Evolutionary conservation across 140 eudicot genomes (phyloP), one percentile per base, ranked within the genome.

Genomic region (Ambrosia hybrid): DNA sequence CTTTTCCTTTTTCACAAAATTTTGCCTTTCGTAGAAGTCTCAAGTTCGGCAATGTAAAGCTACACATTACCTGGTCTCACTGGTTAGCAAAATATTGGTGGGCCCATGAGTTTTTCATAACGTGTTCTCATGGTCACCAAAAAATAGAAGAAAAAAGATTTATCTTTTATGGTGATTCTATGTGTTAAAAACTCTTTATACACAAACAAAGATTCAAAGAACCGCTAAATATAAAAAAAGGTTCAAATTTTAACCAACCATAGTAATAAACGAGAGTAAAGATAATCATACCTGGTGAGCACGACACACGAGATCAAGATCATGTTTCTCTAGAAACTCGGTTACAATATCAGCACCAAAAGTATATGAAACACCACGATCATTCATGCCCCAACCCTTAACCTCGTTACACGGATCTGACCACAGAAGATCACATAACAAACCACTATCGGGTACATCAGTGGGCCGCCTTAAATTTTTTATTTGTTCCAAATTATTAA

Each of bases 341-440:
- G 80, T 78, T 46, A 82, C 86, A 70, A 73, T 48, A 68, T 82
- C 83, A 26, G 86, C 60, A 26, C 86, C 86, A 63, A 82, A 82
- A 15, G 86, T 82, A 73, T 37, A 82, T 1, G 86, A 82, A 73
- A 82, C 86, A 36, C 86, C 86, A 51, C 86, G 83, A 62, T 82
- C 86, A 65, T 82, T 82, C 86, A 78, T 82, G 7, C 86, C 86
- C 86, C 86, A 82, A 51, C 86, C 86, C 48, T 82, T 72, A 63
- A 78, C 80, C 10, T 82, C 86, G 7, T 9, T 39, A 69, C 71
- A 68, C 8, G 86, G 86, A 82, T 82, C 86, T 0, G 86, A 82
- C 86, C 86, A 82, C 0, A 82, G 66, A 68, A 82, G 86, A 78
- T 82, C 86, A 69, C 86, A 82, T 12, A 82, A 39, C 55, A 82